These are phyloP conservation scores for Geotrichum bryndzae DNA, from an alignment of 1,139 yeast genomes.

Conservation along the genomic window DNA sequence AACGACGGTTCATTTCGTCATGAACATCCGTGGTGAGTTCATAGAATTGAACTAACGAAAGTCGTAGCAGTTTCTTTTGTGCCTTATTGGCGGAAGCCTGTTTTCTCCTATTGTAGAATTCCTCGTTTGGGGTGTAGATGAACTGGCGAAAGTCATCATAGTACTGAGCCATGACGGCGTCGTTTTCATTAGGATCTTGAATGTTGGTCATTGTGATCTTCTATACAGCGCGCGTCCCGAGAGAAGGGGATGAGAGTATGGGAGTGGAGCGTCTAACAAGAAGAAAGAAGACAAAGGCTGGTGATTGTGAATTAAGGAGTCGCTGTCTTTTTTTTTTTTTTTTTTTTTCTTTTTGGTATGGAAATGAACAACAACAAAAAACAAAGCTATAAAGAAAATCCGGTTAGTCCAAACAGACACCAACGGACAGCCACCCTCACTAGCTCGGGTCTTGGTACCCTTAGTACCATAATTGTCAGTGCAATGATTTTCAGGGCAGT, in stretches of 20 bases:
- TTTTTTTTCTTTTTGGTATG: not conserved
- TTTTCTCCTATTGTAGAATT: not conserved
- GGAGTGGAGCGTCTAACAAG: not conserved
- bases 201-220: not conserved
- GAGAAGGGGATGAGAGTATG: not conserved
- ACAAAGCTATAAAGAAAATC: not conserved
- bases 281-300: not conserved
- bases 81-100: constrained; percentile 49
- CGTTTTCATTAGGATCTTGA: not conserved
- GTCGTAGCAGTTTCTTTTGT: constrained; percentile 72
- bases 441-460: too few relatives aligned
- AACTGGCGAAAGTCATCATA: constrained; percentile 10
- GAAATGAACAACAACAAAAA: not conserved
- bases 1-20: constrained; percentile 79
- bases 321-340: not conserved
- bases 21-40: constrained; percentile 90
- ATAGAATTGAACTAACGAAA: constrained; percentile 76
- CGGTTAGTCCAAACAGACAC: not conserved
- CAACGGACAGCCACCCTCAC: too few relatives aligned
- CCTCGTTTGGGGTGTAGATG: constrained; percentile 4
- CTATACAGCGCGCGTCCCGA: not conserved
- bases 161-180: constrained; percentile 1
- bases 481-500: too few relatives aligned
- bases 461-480: too few relatives aligned
- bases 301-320: not conserved